Base-by-base conservation (phyloP, 2,329 filamentous ascomycete genomes). In the Aspergillus ochraceoroseus region DNA sequence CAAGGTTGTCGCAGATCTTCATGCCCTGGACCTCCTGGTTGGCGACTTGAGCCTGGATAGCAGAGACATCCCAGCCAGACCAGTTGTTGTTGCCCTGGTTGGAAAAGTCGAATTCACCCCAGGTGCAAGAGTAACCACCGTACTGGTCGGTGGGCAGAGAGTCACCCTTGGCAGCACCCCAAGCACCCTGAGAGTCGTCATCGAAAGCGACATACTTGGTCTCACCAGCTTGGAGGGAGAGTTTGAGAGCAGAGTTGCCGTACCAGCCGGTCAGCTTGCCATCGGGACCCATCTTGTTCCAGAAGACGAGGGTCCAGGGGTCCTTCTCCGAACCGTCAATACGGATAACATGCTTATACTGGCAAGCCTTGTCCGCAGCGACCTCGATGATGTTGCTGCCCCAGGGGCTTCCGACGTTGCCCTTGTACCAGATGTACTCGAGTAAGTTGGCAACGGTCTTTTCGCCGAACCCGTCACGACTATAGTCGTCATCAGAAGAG, bases 331-430 rank as follows among this genome's bases (percentile, higher is more conserved):
- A 47, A 25, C 63, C 64, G 35, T 56, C 48, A 36, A 67, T 51
- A 18, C 58, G 49, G 27, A 59, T 38, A 32, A 67, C 63, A 47
- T 66, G 54, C 49, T 63, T 55, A 60, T 66, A 67, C 28, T 53
- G 28, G 50, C 43, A 51, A 38, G 62, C 61, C 13, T 54, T 48
- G 32, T 49, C 42, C 47, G 58, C 54, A 42, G 54, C 32, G 42
- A 70, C 57, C 41, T 63, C 46, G 44, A 63, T 59, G 43, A 66
- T 63, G 61, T 67, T 65, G 59, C 61, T 63, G 39, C 66, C 63
- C 55, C 62, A 65, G 5, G 64, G 64, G 39, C 13, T 47, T 38
- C 65, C 65, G 29, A 58, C 41, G 47, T 67, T 67, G 34, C 64
- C 64, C 14, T 44, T 44, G 49, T 59, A 66, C 38, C 51, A 49